Conservation (phyloP, 129 eudicot genomes). For the Escallonia herrerae region DNA sequence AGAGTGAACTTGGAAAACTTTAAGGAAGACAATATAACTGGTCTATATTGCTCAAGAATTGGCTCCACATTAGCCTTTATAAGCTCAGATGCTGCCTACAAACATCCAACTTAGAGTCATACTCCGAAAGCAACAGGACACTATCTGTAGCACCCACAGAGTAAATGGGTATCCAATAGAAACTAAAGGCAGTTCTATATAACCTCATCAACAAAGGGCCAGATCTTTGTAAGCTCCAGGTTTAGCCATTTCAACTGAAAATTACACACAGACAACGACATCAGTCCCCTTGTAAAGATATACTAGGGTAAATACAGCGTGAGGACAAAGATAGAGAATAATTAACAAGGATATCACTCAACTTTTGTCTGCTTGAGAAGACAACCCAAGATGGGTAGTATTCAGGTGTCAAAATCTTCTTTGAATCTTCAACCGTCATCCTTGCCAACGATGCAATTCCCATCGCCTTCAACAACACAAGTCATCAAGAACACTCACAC, state of each 20-base stretch:
- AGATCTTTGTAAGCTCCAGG: conserved; percentile 74
- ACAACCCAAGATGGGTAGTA: conserved; percentile 94
- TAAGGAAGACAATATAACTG: conserved; percentile 68
- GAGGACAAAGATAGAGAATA: not conserved
- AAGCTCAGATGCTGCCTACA: conserved; percentile 94
- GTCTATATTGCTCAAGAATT: conserved; percentile 82
- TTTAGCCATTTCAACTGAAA: conserved; percentile 95
- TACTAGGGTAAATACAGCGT: not conserved
- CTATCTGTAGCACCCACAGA: not conserved
- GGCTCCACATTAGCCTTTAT: conserved; percentile 91
- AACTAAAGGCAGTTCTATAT: not conserved
- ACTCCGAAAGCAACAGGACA: not conserved
- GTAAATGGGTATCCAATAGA: not conserved
- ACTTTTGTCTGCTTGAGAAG: conserved; percentile 83
- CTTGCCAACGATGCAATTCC: conserved; percentile 89
- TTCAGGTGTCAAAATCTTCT: conserved; percentile 64
- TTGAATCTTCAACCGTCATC: conserved; percentile 95
- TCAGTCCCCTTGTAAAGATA: conserved; percentile 9
- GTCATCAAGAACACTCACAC: conserved; percentile 5
- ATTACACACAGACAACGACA: conserved; percentile 16
- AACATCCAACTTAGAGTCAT: conserved; percentile 10
- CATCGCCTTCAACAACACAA: conserved; percentile 44
- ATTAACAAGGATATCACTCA: conserved; percentile 13
- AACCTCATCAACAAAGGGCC: conserved; percentile 91
- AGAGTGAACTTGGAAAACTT: conserved; percentile 83